Percentiles rank a stretch among this genome's conserved stretches.
These are phyloP conservation scores for Physaria fendleri DNA, from an alignment of 345 rosid genomes.

Conservation along the genomic window DNA sequence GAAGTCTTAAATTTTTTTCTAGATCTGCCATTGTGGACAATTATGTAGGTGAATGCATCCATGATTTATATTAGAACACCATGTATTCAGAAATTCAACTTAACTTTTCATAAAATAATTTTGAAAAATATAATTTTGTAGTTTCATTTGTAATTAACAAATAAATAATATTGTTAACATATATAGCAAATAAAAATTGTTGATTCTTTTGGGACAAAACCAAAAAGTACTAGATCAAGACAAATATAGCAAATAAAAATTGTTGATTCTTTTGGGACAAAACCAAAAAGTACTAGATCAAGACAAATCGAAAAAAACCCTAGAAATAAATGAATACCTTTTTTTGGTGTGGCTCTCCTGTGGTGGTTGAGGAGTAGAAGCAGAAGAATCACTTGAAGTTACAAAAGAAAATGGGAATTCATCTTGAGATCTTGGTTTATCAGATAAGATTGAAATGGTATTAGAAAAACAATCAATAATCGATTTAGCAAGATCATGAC, in stretches of 20 bases:
- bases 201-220: background rate
- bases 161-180: no score
- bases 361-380: background rate
- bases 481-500: constrained; percentile 19
- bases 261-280: background rate
- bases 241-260: background rate
- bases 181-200: background rate
- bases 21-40: constrained; percentile 13
- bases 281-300: background rate
- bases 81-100: background rate
- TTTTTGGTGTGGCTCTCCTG: constrained; percentile 9
- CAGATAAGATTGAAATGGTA: constrained; percentile 15
- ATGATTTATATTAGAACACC: no score
- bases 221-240: background rate
- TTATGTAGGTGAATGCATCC: no score
- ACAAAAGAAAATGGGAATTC: background rate
- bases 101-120: background rate
- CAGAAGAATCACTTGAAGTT: constrained; percentile 7
- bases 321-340: constrained; percentile 22
- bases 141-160: background rate
- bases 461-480: constrained; percentile 15
- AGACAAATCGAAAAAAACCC: no score
- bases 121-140: no score
- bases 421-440: background rate
- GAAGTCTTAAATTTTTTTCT: no score